Evolutionary conservation across 352 stramenopile species (phyloP), one percentile per base, ranked within the genome.

Genomic region (Globisporangium okanoganense): DNA sequence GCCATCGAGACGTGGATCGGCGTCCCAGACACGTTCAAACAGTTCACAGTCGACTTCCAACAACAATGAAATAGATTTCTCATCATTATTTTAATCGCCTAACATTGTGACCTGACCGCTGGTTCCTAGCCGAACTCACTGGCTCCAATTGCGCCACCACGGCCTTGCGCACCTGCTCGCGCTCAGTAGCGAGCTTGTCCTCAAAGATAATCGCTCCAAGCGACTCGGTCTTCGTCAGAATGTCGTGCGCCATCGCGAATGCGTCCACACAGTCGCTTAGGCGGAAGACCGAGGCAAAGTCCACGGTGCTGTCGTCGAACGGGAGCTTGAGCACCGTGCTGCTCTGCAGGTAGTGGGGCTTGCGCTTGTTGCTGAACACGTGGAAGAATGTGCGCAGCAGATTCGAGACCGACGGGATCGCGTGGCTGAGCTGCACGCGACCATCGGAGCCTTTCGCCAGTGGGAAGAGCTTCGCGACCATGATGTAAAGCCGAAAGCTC

Each of bases 401-500:
- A 7, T 52, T 57, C 0, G 67, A 76, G 5, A 73, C 48, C 47
- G 61, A 36, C 22, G 64, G 48, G 3, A 51, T 25, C 35, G 16
- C 59, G 13, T 29, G 66, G 45, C 31, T 58, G 38, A 10, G 36
- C 20, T 31, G n/a, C n/a, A 33, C 58, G 2, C 20, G 9, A 12
- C 20, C 38, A 38, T 18, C 51, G 2, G n/a, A 29, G 6, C 70
- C 65, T 25, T 54, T 64, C 43, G 61, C 25, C 14, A 64, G 44
- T 8, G 78, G 70, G 61, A 90, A 82, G 14, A 94, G 69, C 50
- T 74, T 84, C 9, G 80, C 81, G 22, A 92, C 78, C 82, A 94
- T 92, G 62, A 92, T 77, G 49, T 94, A 94, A 20, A 94, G 64
- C 2, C 85, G 77, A 59, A 86, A 94, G 66, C 85, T 92, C 5